Base-by-base conservation (phyloP, 352 stramenopile genomes). In the Phytophthora pistaciae region DNA sequence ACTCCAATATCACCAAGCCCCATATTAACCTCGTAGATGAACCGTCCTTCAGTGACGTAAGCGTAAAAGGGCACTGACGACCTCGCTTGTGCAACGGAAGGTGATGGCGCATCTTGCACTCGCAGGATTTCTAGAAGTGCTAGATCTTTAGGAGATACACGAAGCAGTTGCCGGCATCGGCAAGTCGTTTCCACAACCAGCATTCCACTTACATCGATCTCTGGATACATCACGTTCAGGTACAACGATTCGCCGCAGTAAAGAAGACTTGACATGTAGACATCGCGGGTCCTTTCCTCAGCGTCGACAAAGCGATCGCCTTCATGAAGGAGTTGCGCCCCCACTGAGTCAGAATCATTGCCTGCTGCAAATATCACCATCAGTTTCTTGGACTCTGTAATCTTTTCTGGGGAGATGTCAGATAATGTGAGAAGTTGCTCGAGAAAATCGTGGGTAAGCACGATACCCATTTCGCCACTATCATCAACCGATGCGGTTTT, bases 11-110 rank as follows among this genome's bases (percentile, higher is more conserved):
- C 25, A 48, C 78, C 70, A 0, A 72, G 66, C 25, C 65, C 66
- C 57, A 87, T 65, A 27, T 80, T 61, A 44, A 93, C 72, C 27
- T 93, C 82, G 60, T 88, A 93, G 13, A 93, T 73, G 0, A 66
- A 49, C 57, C 60, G 61, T n/a, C 85, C 85, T 78, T 92, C 85
- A 10, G 85, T 80, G 21, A 74, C 48, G 55, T 90, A 91, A 0
- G 60, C 56, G 52, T 81, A 77, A 1, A 87, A 29, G 20, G 64
- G 64, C 4, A 66, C 14, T 10, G 40, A 42, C n/a, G 27, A 27
- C 20, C 46, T 53, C 10, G 8, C 9, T 18, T 7, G 13, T 42
- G 44, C 33, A 58, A 29, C 23, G 14, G 21, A 56, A 64, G 49
- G 13, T 16, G 49, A n/a, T 20, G 21, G 16, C 10, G 48, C 27